Evolutionary conservation across 2,329 filamentous ascomycete genomes (phyloP), one percentile per base, ranked within the genome.

Genomic region (Fusarium transvaalense): DNA sequence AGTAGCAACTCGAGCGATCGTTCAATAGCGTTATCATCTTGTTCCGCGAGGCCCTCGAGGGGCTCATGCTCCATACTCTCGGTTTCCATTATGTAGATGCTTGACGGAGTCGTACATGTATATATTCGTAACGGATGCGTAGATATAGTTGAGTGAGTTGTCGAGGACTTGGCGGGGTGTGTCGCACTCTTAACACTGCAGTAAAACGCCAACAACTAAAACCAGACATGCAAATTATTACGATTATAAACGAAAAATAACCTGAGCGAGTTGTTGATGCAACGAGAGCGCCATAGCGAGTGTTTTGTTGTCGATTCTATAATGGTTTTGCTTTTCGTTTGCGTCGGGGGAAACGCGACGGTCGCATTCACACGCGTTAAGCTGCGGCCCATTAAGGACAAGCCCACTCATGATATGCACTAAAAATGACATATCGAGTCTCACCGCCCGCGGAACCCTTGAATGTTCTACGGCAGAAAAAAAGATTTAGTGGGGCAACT

Each of bases 401-500:
- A 39, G 17, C 34, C 55, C 41, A 45, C 31, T 19, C 6, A 48
- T 55, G 32, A 45, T 53, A 57, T 54, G 52, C 56, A 32, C 60
- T 52, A 53, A 54, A 51, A 43, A 41, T 56, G 42, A 10, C 19
- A 17, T 15, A 38, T 15, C 14, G 31, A 23, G 32, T n/a, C 32
- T 75, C 71, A 75, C 69, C 70, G 71, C 74, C 67, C 32, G 43
- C n/a, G 9, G 27, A 15, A 17, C 27, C 57, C 58, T 48, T 56
- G 69, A 66, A 56, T 58, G 29, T 42, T n/a, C 29, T 12, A 8
- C 38, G 75, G 76, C 71, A 73, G 68, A 76, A 77, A 77, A 76
- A 77, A 73, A 71, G 66, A 21, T 68, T 66, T 52, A 58, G 47
- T 35, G 61, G 46, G 51, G 19, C 55, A 38, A 32, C 27, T n/a